Base-by-base conservation (phyloP, 495 filamentous ascomycete genomes). In the Symbiotaphrina buchneri region DNA sequence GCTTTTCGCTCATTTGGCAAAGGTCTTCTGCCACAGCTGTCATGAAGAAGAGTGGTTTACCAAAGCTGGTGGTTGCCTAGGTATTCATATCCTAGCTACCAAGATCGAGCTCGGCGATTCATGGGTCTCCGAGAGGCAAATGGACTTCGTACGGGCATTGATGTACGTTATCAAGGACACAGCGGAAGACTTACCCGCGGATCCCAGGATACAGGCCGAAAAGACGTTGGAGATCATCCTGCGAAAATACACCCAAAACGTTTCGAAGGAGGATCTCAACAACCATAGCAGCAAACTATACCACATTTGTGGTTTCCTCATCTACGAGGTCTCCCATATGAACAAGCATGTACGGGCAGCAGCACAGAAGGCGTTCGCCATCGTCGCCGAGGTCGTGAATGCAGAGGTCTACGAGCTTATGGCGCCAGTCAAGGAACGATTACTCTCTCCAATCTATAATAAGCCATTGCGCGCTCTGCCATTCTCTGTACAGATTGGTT, bases 111-210 rank as follows among this genome's bases (percentile, higher is more conserved):
- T 95, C 25, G 78, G 83, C 5, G 77, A 91, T 39, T 42, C 56
- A 13, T 99, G 85, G 83, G 55, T 95, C 15, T 60, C 68, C 28
- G 63, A 70, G 4, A 71, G 73, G 39, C 82, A 92, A 39, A 58
- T 73, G 30, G 82, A 94, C 20, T 81, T 93, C 40, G 69, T 79
- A 23, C 67, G 76, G 19, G 79, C 81, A 8, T 56, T 99, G 30
- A 69, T 91, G 54, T 93, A 90, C 56, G 83, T 93, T 40, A 77
- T 95, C 51, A 95, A 99, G 47, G 90, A 99, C 49, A 87, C 92
- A 58, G 85, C 90, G 2, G 55, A 73, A 21, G 90, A 95, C 46
- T 60, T 95, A 0, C 81, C 90, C 6, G 80, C 85, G 16, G 75
- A 71, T 40, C 94, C 84, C 2, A 63, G 90, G 3, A 53, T 68